A percentile compares a stretch with the other conserved stretches of the same genome.
These are phyloP conservation scores for Triticum dicoccoides DNA, from an alignment of 176 grass and related monocot genomes.

Conservation along the genomic window DNA sequence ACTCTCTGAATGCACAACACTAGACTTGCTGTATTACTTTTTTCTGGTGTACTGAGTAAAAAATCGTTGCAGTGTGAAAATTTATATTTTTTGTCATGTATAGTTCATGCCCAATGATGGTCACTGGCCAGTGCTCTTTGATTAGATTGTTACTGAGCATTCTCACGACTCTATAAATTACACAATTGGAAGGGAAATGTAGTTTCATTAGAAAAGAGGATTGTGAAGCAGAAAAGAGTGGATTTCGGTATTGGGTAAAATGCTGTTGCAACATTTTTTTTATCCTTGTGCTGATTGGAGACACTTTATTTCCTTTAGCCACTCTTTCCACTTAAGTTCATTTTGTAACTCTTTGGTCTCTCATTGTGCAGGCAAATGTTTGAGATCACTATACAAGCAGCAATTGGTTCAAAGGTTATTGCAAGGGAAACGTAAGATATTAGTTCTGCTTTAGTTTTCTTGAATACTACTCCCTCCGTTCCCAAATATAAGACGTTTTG, in stretches of 20 bases:
- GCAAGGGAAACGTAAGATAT: slow-evolving; percentile 91
- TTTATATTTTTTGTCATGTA: no score
- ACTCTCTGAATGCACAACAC: background rate
- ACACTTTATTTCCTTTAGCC: background rate
- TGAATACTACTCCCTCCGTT: background rate
- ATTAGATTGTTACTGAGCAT: background rate
- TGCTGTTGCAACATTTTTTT: background rate
- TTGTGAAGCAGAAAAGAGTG: background rate
- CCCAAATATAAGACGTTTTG: no score
- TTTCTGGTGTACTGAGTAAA: background rate
- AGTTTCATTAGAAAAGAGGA: background rate
- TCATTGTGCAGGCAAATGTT: slow-evolving; percentile 84
- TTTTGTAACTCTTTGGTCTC: background rate
- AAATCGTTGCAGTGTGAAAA: no score
- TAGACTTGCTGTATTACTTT: background rate
- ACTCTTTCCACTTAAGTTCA: background rate
- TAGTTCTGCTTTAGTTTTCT: background rate
- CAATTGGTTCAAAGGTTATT: slow-evolving; percentile 90
- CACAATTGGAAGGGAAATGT: background rate
- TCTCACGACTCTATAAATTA: background rate
- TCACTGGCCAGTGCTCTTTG: background rate
- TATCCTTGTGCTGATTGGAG: background rate
- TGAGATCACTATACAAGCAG: slow-evolving; percentile 98
- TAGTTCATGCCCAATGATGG: background rate
- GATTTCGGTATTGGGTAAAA: background rate